A percentile compares a stretch with the other conserved stretches of the same genome.
Evolutionary conservation across 2,329 filamentous ascomycete species (phyloP).

Genomic region (Colletotrichum abscissum): DNA sequence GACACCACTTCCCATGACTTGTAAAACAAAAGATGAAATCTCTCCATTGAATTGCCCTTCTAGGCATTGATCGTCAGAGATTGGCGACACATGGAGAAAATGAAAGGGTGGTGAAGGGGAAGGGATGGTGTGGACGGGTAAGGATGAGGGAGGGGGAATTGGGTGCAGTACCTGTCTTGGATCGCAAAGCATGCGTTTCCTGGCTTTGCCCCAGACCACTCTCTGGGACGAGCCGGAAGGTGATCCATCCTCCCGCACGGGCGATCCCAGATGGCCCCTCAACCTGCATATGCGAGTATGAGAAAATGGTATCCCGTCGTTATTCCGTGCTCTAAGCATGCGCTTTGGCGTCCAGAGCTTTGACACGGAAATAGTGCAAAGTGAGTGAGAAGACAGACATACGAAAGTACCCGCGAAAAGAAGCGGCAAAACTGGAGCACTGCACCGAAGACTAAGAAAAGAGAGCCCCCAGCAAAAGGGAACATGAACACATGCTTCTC

Average conservation of each 20-base stretch:
- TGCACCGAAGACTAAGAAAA: not conserved
- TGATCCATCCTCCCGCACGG: slow-evolving; percentile 22
- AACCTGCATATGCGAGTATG: slow-evolving; percentile 28
- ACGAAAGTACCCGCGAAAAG: not conserved
- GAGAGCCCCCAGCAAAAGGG: not conserved
- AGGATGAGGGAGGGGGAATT: not conserved
- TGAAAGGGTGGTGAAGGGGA: not conserved
- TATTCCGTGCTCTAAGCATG: not conserved
- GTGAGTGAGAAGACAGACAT: not conserved
- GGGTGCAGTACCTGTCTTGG: slow-evolving; percentile 14
- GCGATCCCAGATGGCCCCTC: slow-evolving; percentile 20
- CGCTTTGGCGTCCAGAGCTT: slow-evolving; percentile 1
- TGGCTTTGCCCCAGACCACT: slow-evolving; percentile 28
- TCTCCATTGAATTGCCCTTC: slow-evolving; percentile 10
- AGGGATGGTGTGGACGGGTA: not conserved
- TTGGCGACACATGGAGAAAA: not conserved
- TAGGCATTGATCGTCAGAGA: slow-evolving; percentile 19
- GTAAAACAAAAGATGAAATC: slow-evolving; percentile 26
- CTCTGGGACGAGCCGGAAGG: slow-evolving; percentile 1
- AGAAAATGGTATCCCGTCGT: not conserved
- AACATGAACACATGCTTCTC: not conserved
- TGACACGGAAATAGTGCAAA: not conserved
- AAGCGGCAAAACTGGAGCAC: not conserved
- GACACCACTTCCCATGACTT: not conserved
- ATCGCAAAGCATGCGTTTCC: slow-evolving; percentile 25